Base-by-base conservation (phyloP, 164 flowering plant genomes). In the Houttuynia cordata region DNA sequence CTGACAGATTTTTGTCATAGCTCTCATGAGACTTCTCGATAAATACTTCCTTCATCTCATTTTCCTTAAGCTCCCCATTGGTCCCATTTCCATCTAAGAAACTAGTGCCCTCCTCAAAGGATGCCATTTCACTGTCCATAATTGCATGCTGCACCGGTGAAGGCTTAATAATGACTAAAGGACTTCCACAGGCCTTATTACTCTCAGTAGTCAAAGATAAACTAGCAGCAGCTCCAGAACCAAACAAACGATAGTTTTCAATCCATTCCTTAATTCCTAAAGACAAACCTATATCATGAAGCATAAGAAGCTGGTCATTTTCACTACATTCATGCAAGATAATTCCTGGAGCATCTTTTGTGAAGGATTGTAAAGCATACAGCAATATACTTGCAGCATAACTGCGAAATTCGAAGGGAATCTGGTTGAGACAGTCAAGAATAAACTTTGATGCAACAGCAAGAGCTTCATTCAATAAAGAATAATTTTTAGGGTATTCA, bases 261-360 rank as follows among this genome's bases (percentile, higher is more conserved):
- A 86, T 75, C 99, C 99, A 94, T 65, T 94, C 95, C 64, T 70
- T 41, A 58, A 91, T 68, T 57, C 94, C 91, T 59, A 88, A 86
- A 52, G 82, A 74, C n/a, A 90, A 67, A 23, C 99, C 99, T n/a
- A 88, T 70, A 20, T 86, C 91, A 76, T 94, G 99, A 74, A 94
- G 89, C 86, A 90, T 85, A 41, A 80, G 56, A 37, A 84, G 87
- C 58, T 88, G 73, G 66, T 80, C 77, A 50, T 56, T 63, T 64
- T 73, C 61, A 40, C 67, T 69, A 69, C 99, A 94, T 62, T 81
- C 87, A 40, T 23, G 49, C 67, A 94, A 78, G 62, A 94, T 76
- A 45, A 72, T 72, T 52, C 70, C 65, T 67, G 85, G 79, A 57
- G 81, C 89, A 76, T 83, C 72, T 72, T 78, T 88, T 24, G 75